These are phyloP conservation scores for Ogataea nonfermentans DNA, from an alignment of 805 yeast species.

Conservation along the genomic window DNA sequence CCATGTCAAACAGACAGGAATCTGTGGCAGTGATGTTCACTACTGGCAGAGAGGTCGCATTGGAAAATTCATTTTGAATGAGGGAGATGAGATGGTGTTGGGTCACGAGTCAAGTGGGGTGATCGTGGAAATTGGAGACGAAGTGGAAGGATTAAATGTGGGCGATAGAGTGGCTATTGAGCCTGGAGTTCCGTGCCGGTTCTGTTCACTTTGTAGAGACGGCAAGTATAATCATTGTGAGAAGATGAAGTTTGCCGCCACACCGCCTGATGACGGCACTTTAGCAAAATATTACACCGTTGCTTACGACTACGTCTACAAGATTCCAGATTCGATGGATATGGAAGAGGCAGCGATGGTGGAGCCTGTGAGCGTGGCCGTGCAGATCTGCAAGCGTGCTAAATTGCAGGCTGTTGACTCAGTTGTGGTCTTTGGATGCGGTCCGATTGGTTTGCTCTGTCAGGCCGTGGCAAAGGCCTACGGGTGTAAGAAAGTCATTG, in stretches of 20 bases:
- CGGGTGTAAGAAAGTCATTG: constrained; percentile 71
- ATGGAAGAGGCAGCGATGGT: constrained; percentile 85
- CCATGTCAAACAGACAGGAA: constrained; percentile 77
- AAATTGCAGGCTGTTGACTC: constrained; percentile 59
- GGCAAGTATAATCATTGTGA: constrained; percentile 85
- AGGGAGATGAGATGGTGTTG: constrained; percentile 53
- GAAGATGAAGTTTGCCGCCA: constrained; percentile 86
- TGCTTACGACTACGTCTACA: constrained; percentile 83
- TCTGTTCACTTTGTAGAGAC: constrained; percentile 66
- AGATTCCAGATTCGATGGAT: constrained; percentile 73
- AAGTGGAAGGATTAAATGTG: constrained; percentile 60
- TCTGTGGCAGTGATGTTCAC: constrained; percentile 86
- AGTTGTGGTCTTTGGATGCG: constrained; percentile 81
- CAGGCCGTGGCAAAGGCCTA: constrained; percentile 72
- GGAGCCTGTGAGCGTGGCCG: constrained; percentile 85
- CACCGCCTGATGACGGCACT: constrained; percentile 85
- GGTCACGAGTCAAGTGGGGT: constrained; percentile 88
- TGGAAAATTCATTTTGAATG: constrained; percentile 17
- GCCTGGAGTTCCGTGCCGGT: constrained; percentile 83
- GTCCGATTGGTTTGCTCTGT: constrained; percentile 79
- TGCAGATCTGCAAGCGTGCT: constrained; percentile 71
- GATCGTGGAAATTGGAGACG: constrained; percentile 65
- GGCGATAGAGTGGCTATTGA: constrained; percentile 90
- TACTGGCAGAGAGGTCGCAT: constrained; percentile 53
- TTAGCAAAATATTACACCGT: constrained; percentile 66